phyloP scores from a whole-genome alignment of 495 filamentous ascomycete genomes.

The Tuber aestivum region DNA sequence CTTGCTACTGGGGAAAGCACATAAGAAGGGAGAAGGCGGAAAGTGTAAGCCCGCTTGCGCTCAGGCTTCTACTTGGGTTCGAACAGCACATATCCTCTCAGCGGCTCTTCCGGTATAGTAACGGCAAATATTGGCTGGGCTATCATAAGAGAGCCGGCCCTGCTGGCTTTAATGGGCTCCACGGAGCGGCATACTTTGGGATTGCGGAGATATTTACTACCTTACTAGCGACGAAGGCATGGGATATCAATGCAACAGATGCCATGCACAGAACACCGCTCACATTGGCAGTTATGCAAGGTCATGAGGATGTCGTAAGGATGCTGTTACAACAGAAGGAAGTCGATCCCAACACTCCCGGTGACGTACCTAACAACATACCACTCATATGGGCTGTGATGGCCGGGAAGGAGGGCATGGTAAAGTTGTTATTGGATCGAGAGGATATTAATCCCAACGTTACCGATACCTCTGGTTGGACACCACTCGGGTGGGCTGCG shows the following conservation, averaged over 20 bases:
- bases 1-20: background rate
- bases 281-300: background rate
- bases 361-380: constrained; percentile 17
- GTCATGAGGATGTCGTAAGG: background rate
- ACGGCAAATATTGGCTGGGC: too few species aligned
- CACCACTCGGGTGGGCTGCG: background rate
- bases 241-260: background rate
- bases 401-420: constrained; percentile 37
- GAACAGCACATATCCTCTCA: background rate
- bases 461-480: too few species aligned
- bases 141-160: background rate
- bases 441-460: too few species aligned
- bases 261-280: background rate
- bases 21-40: background rate
- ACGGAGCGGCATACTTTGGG: background rate
- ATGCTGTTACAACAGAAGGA: background rate
- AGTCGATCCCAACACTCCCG: background rate
- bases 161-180: background rate
- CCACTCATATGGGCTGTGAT: constrained; percentile 40
- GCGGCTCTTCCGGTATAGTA: background rate
- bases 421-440: too few species aligned
- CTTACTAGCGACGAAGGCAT: background rate
- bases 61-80: background rate
- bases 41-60: background rate
- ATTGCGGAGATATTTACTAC: background rate